Base-by-base conservation (phyloP, 768 basidiomycete species). In the Chalciporus piperatus region DNA sequence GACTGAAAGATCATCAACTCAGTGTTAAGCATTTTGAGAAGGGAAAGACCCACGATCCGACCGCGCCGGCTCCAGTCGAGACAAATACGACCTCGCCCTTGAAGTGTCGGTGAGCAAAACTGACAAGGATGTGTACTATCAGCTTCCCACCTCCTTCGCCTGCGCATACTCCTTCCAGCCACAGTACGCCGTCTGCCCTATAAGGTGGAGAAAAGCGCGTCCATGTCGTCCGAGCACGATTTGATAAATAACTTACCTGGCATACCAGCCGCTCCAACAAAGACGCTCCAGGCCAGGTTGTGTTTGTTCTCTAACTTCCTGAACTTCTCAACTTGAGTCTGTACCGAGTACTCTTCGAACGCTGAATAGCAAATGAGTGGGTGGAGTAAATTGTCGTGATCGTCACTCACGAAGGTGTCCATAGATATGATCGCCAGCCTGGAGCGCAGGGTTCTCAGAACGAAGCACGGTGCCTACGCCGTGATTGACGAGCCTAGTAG, bases 21-120 rank as follows among this genome's bases (percentile, higher is more conserved):
- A 65, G 54, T 12, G 54, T 19, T 1, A 58, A 48, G 3, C 53
- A 46, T 14, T 16, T n/a, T n/a, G 35, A 37, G 6, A 37, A 16
- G 16, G 8, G 16, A 37, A 32, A 37, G n/a, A 9, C 42, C 40
- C 60, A 83, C 80, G 80, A 79, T 55, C 86, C 87, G 25, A 89
- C 85, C 14, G 83, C 70, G 7, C 72, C 72, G 56, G 57, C 44
- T 40, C 72, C 80, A 5, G 76, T 69, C 2, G 69, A 70, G 14
- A 84, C 72, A 53, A 80, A 83, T 16, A 71, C 76, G 1, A 69
- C 72, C 52, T 83, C 77, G 8, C 81, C 81, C 71, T 76, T 33
- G 19, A 33, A 41, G 25, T 11, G n/a, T 11, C 16, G 3, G 20
- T 37, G 39, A 48, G 48, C 45, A 3, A n/a, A n/a, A n/a, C n/a